Conservation (phyloP, 2,329 filamentous ascomycete species). For the Penicillium sp. region DNA sequence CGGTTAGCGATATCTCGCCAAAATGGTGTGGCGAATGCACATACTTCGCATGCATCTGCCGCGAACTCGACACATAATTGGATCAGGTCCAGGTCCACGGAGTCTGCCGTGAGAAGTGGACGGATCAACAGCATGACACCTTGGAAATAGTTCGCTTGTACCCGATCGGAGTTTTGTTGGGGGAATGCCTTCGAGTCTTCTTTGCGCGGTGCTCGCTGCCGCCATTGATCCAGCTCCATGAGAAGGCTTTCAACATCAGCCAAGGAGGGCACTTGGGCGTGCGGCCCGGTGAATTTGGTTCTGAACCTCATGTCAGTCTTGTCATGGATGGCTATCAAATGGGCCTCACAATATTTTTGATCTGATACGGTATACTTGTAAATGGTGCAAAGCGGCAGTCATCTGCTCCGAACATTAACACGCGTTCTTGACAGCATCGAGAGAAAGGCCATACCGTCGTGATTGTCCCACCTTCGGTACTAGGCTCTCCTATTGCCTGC, state of each 20-base stretch:
- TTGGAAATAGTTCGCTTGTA: slow-evolving; percentile 18
- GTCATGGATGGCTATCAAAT: background rate
- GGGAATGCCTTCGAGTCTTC: slow-evolving; percentile 12
- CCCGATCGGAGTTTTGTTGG: slow-evolving; percentile 15
- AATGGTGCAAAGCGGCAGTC: slow-evolving; percentile 21
- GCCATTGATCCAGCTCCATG: slow-evolving; percentile 15
- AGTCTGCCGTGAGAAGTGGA: slow-evolving; percentile 11
- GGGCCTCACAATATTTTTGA: slow-evolving; percentile 18
- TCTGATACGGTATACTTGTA: slow-evolving; percentile 18
- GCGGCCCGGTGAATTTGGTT: slow-evolving; percentile 12
- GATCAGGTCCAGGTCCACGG: slow-evolving; percentile 14
- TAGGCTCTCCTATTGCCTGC: slow-evolving; percentile 7
- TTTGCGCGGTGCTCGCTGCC: slow-evolving; percentile 13
- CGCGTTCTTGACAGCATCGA: background rate
- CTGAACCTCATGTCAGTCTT: slow-evolving; percentile 4
- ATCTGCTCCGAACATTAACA: slow-evolving; percentile 12
- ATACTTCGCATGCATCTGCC: slow-evolving; percentile 19
- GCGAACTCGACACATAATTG: slow-evolving; percentile 16
- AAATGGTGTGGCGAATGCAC: background rate
- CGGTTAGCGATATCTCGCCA: background rate
- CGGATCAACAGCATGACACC: slow-evolving; percentile 17
- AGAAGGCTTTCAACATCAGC: slow-evolving; percentile 15
- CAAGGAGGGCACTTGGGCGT: slow-evolving; percentile 11
- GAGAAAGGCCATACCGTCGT: slow-evolving; percentile 1
- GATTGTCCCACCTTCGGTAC: background rate